These are phyloP conservation scores for Haplosporangium sp. DNA, from an alignment of 371 early-diverging fungal species.

Conservation along the genomic window DNA sequence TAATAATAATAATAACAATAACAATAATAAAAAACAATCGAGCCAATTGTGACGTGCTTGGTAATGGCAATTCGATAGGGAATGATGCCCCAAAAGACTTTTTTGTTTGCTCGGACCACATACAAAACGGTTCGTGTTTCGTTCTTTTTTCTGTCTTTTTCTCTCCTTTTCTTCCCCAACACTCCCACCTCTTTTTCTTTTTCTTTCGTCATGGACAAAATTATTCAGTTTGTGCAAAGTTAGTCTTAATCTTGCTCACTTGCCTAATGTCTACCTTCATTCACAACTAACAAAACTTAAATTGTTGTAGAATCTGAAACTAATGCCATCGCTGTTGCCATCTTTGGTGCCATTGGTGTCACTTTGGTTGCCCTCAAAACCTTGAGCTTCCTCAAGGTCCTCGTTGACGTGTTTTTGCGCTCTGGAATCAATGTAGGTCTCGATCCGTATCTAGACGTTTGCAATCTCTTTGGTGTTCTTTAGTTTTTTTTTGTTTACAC, in stretches of 20 bases:
- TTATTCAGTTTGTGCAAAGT: slow-evolving; percentile 53
- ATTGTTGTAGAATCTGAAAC: slow-evolving; percentile 26
- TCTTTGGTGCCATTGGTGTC: slow-evolving; percentile 66
- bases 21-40: too few species aligned
- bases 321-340: slow-evolving; percentile 44
- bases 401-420: slow-evolving; percentile 69
- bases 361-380: slow-evolving; percentile 60
- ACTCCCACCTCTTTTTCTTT: not conserved
- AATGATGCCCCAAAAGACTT: not conserved
- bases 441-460: not conserved
- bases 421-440: slow-evolving; percentile 67
- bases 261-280: too few species aligned
- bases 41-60: too few species aligned
- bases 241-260: not conserved
- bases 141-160: slow-evolving; percentile 2
- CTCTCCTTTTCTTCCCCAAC: slow-evolving; percentile 1
- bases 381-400: slow-evolving; percentile 62
- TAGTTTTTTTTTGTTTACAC: not conserved
- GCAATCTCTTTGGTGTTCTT: not conserved
- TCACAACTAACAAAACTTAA: not conserved
- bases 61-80: too few species aligned
- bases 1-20: too few species aligned
- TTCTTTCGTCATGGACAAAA: slow-evolving; percentile 41
- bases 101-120: slow-evolving; percentile 10
- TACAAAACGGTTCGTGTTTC: not conserved